A percentile compares a stretch with the other conserved stretches of the same genome.
These are phyloP conservation scores for Paecilomyces sp. DNA, from an alignment of 2,329 filamentous ascomycete genomes.

Conservation along the genomic window DNA sequence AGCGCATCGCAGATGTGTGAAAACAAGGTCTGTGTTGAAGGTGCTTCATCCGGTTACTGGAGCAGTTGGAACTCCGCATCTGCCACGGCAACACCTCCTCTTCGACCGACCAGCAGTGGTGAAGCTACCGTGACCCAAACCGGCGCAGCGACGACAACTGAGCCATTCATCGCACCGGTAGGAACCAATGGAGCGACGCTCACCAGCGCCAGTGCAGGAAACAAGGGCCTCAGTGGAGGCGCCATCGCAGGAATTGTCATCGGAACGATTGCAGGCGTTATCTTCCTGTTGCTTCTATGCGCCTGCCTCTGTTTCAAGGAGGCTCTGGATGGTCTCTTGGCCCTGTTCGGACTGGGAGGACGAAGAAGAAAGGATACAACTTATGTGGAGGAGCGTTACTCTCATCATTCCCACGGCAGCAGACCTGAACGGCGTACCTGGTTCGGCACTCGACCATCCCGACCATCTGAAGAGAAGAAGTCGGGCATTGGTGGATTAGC, in stretches of 20 bases:
- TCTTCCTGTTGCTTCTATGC: slow-evolving; percentile 39
- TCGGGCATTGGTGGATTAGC: slow-evolving; percentile 32
- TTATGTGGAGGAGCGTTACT: slow-evolving; percentile 32
- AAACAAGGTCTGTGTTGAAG: slow-evolving; percentile 32
- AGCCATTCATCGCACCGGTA: slow-evolving; percentile 39
- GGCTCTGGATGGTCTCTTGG: slow-evolving; percentile 32
- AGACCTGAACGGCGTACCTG: slow-evolving; percentile 27
- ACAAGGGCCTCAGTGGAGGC: slow-evolving; percentile 38
- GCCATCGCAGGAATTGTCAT: slow-evolving; percentile 48
- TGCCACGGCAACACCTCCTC: slow-evolving; percentile 24
- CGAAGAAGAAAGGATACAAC: slow-evolving; percentile 31
- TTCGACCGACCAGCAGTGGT: slow-evolving; percentile 39
- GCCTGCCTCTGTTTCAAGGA: slow-evolving; percentile 37
- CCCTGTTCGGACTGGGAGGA: slow-evolving; percentile 35
- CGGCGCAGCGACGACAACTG: slow-evolving; percentile 33
- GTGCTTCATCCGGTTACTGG: slow-evolving; percentile 28
- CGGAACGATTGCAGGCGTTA: slow-evolving; percentile 38
- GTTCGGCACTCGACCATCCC: slow-evolving; percentile 34
- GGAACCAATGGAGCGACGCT: slow-evolving; percentile 34
- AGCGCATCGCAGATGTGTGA: slow-evolving; percentile 36
- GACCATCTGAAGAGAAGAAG: slow-evolving; percentile 27
- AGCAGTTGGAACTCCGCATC: slow-evolving; percentile 25
- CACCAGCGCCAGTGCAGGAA: slow-evolving; percentile 22
- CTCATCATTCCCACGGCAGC: slow-evolving; percentile 24
- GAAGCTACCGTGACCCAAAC: slow-evolving; percentile 37